These are phyloP conservation scores for Trichoderma afroharzianum DNA, from an alignment of 2,329 filamentous ascomycete species.

Conservation along the genomic window DNA sequence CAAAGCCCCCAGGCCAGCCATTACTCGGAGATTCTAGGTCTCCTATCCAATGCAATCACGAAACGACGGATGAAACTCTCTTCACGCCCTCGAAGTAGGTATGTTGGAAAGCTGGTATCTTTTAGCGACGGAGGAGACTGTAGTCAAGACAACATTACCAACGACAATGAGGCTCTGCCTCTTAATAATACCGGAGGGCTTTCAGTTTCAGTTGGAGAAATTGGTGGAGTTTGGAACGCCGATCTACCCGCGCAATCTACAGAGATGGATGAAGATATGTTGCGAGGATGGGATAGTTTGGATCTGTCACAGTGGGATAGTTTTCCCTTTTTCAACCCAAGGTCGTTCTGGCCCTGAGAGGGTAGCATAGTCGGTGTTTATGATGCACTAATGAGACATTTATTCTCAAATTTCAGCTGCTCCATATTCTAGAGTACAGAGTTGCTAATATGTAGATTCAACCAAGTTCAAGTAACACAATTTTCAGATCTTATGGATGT, in stretches of 20 bases:
- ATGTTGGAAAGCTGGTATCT: slow-evolving; percentile 29
- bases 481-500: neutral
- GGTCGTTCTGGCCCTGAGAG: slow-evolving; percentile 4
- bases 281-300: slow-evolving; percentile 30
- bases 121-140: slow-evolving; percentile 10
- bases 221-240: slow-evolving; percentile 13
- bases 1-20: slow-evolving; percentile 55
- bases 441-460: neutral
- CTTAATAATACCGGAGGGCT: neutral
- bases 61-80: slow-evolving; percentile 34
- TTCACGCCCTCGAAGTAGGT: slow-evolving; percentile 25
- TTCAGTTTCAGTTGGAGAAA: neutral
- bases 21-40: slow-evolving; percentile 53
- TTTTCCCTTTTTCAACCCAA: slow-evolving; percentile 24
- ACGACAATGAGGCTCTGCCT: neutral
- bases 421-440: neutral
- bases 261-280: slow-evolving; percentile 19
- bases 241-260: slow-evolving; percentile 5
- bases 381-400: neutral
- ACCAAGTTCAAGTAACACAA: neutral
- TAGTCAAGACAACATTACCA: neutral
- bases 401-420: no score
- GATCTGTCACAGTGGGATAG: slow-evolving; percentile 33
- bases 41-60: slow-evolving; percentile 43
- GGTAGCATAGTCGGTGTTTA: no score